phyloP scores from a whole-genome alignment of 225 moss, liverwort and hornwort species.

The Pleurozium schreberi region DNA sequence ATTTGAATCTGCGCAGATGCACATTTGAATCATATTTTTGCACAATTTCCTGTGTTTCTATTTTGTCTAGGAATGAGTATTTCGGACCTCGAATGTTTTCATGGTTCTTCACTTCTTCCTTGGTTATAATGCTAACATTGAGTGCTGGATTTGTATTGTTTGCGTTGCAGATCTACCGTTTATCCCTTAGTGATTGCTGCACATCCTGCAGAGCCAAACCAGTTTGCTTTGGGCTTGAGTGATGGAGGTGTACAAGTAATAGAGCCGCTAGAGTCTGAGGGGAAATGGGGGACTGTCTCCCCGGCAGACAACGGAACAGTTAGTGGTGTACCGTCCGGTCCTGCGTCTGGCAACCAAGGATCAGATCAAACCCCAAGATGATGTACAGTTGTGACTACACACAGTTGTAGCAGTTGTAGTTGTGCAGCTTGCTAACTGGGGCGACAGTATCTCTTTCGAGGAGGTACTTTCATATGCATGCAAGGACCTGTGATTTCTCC shows the following conservation, averaged over 20 bases:
- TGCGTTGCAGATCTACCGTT: slow-evolving; percentile 55
- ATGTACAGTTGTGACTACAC: slow-evolving; percentile 38
- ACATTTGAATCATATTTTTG: not conserved
- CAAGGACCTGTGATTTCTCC: slow-evolving; percentile 35
- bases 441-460: not conserved
- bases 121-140: not conserved
- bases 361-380: slow-evolving; percentile 90
- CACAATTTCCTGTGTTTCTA: not conserved
- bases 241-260: slow-evolving; percentile 96
- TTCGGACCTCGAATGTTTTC: not conserved
- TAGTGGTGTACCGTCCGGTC: slow-evolving; percentile 52
- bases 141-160: not conserved
- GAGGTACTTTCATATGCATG: slow-evolving; percentile 31
- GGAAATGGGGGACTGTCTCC: slow-evolving; percentile 72
- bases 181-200: slow-evolving; percentile 93
- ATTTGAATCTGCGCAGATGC: not conserved
- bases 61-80: not conserved
- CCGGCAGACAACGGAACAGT: slow-evolving; percentile 84
- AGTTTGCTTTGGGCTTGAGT: slow-evolving; percentile 92
- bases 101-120: not conserved
- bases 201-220: slow-evolving; percentile 85
- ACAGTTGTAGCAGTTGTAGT: slow-evolving; percentile 22
- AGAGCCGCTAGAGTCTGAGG: slow-evolving; percentile 85
- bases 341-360: slow-evolving; percentile 84
- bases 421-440: slow-evolving; percentile 26